Evolutionary conservation across 1,284 basidiomycete species (phyloP).

Genomic region (Ceratobasidium papillatum): DNA sequence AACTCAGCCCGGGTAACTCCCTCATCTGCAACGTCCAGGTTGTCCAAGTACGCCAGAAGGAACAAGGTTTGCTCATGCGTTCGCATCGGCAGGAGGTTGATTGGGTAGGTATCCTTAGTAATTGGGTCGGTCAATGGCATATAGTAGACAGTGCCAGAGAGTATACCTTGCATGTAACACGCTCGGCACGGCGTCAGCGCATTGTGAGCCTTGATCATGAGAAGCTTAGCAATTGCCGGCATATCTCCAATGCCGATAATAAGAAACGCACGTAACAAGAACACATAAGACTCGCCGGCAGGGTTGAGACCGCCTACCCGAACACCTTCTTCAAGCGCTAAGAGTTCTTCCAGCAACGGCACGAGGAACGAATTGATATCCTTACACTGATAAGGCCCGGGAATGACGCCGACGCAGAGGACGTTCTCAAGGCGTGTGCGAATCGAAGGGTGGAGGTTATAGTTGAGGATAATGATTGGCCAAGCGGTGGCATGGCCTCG

Average conservation of each 20-base stretch:
- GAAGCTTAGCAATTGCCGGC: conserved; percentile 36
- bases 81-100: conserved; percentile 18
- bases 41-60: background rate
- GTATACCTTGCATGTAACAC: conserved; percentile 32
- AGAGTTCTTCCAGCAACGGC: conserved; percentile 40
- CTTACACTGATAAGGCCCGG: conserved; percentile 40
- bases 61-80: background rate
- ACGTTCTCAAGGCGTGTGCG: conserved; percentile 39
- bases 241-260: conserved; percentile 41
- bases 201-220: conserved; percentile 42
- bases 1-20: background rate
- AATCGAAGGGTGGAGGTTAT: conserved; percentile 41
- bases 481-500: conserved; percentile 50
- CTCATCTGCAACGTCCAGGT: background rate
- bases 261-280: conserved; percentile 34
- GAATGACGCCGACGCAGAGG: conserved; percentile 42
- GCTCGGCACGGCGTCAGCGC: conserved; percentile 34
- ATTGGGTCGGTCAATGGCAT: conserved; percentile 15
- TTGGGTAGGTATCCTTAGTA: background rate
- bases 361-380: conserved; percentile 43
- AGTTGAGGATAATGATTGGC: conserved; percentile 43
- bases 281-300: background rate
- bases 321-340: conserved; percentile 38
- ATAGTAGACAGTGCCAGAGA: conserved; percentile 7
- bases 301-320: background rate